Evolutionary conservation across 1,284 basidiomycete genomes (phyloP).

Genomic region (Cystobasidiaceae sp.): DNA sequence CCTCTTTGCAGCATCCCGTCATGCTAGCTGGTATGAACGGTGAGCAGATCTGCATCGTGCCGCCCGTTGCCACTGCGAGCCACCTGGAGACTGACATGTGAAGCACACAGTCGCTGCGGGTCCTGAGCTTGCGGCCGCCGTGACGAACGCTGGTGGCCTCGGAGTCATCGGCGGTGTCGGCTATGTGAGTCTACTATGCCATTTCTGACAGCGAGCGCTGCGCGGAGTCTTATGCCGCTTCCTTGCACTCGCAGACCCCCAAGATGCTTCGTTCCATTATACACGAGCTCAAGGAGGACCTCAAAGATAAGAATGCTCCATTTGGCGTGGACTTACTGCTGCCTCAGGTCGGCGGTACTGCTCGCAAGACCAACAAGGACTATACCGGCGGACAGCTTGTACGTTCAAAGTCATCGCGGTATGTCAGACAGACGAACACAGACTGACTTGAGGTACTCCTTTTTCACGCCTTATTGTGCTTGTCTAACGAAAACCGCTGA

Average conservation of each 20-base stretch:
- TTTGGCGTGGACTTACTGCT: constrained; percentile 83
- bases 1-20: constrained; percentile 65
- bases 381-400: constrained; percentile 31
- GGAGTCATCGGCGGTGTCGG: constrained; percentile 82
- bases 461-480: background rate
- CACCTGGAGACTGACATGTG: background rate
- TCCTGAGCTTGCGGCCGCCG: constrained; percentile 75
- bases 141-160: constrained; percentile 73
- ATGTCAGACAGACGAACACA: too few species aligned
- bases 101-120: constrained; percentile 51
- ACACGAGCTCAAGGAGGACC: constrained; percentile 58
- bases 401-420: background rate
- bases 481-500: constrained; percentile 53
- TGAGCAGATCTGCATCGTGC: background rate
- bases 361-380: constrained; percentile 35
- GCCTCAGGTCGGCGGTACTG: constrained; percentile 59
- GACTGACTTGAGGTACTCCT: too few species aligned
- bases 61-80: background rate
- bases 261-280: constrained; percentile 56
- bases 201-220: constrained; percentile 49
- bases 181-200: constrained; percentile 68
- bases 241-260: constrained; percentile 37
- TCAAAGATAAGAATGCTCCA: constrained; percentile 60
- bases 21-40: constrained; percentile 63
- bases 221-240: background rate